Evolutionary conservation across 2,329 filamentous ascomycete genomes (phyloP).

Genomic region (Penicillium sp.): DNA sequence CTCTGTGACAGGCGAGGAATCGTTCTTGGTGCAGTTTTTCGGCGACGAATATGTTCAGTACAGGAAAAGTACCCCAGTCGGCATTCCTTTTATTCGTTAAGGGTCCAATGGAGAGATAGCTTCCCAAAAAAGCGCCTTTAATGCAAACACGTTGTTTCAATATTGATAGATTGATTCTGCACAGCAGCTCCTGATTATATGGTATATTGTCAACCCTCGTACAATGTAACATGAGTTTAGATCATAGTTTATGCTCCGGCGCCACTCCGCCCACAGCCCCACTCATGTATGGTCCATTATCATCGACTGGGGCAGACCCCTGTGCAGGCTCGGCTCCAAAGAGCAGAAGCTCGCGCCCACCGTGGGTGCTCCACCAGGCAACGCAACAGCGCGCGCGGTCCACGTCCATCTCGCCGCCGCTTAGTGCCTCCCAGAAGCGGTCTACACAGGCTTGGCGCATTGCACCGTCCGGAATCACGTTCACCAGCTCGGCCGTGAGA

Average conservation of each 20-base stretch:
- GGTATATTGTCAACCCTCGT: constrained; percentile 6
- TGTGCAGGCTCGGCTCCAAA: constrained; percentile 36
- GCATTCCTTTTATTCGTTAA: constrained; percentile 69
- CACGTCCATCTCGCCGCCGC: constrained; percentile 80
- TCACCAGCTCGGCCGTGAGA: constrained; percentile 62
- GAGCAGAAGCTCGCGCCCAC: constrained; percentile 54
- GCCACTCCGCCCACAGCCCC: constrained; percentile 45
- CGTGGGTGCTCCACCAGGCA: constrained; percentile 74
- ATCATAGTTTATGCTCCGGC: constrained; percentile 48
- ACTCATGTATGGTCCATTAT: constrained; percentile 49
- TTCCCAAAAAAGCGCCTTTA: background rate
- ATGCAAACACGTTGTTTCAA: background rate
- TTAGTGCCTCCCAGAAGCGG: constrained; percentile 73
- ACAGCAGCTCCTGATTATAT: constrained; percentile 8
- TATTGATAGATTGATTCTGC: background rate
- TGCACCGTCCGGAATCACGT: constrained; percentile 55
- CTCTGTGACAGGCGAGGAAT: constrained; percentile 62
- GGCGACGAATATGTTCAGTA: constrained; percentile 75
- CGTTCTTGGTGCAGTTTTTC: constrained; percentile 73
- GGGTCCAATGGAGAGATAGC: constrained; percentile 2
- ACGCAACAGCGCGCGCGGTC: constrained; percentile 73
- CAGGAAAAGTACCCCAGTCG: constrained; percentile 62
- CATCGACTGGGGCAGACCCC: constrained; percentile 11
- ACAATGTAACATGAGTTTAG: constrained; percentile 2
- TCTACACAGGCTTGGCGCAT: constrained; percentile 63